Evolutionary conservation across 768 basidiomycete species (phyloP).

Genomic region (Pluteus cervinus): DNA sequence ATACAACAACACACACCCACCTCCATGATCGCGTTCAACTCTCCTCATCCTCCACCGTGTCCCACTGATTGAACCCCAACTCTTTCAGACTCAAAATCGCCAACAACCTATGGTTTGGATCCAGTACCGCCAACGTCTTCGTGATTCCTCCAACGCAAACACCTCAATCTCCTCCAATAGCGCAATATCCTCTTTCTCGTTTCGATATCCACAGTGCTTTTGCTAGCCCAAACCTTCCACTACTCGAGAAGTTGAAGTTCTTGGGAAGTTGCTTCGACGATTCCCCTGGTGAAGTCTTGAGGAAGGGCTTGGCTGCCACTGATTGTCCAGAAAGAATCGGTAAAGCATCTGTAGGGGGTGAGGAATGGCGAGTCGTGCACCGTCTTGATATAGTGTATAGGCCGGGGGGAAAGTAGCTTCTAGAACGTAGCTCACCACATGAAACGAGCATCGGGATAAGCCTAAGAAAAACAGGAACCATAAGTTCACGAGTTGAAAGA

Average conservation of each 20-base stretch:
- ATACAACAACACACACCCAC: too few relatives aligned
- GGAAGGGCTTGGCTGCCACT: conserved; percentile 50
- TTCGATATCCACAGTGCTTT: conserved; percentile 23
- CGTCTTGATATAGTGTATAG: conserved; percentile 55
- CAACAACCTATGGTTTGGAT: conserved; percentile 55
- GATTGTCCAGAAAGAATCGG: conserved; percentile 53
- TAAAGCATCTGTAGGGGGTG: conserved; percentile 67
- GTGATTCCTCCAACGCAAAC: conserved; percentile 77
- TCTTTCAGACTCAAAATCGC: conserved; percentile 70
- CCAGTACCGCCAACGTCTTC: conserved; percentile 51
- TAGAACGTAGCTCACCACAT: conserved; percentile 61
- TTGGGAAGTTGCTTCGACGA: conserved; percentile 65
- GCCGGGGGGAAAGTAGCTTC: conserved; percentile 63
- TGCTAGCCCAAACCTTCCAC: conserved; percentile 47
- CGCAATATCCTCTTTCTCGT: conserved; percentile 59
- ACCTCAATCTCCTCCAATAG: conserved; percentile 80
- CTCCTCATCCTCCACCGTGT: conserved; percentile 40
- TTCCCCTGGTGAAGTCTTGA: conserved; percentile 42
- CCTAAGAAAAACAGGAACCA: too few relatives aligned
- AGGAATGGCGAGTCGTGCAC: conserved; percentile 76
- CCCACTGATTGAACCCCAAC: conserved; percentile 49
- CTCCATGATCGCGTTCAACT: too few relatives aligned
- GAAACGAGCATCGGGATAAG: conserved; percentile 65
- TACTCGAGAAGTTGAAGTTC: conserved; percentile 71
- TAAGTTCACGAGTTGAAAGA: too few relatives aligned